Evolutionary conservation across 176 grass and related monocot genomes (phyloP), one percentile per base, ranked within the genome.

Genomic region (Musa troglodytarum): DNA sequence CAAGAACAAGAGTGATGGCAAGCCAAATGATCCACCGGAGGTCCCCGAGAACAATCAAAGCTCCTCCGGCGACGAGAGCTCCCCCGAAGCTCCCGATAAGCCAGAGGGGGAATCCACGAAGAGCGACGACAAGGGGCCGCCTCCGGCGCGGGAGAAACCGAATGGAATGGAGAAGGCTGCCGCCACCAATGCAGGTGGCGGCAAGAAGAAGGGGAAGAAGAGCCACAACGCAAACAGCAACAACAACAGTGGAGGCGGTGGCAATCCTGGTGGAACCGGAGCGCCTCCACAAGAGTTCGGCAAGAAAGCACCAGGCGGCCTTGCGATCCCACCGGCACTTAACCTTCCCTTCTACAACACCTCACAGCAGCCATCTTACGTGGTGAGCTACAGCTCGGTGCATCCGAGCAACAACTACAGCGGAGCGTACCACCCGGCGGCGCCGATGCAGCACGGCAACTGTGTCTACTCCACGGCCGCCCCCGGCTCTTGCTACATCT

Each of bases 401-500:
- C 82, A 91, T 63, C 90, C 90, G 74, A 84, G 79, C 80, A 22
- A 74, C n/a, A 87, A 49, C 81, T 54, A 54, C 23, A 72, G 86
- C 57, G 65, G 86, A 72, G 82, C 82, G 3, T 90, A 83, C 86
- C 75, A 89, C 75, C 74, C 78, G 82, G 70, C 59, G 22, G 80
- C 73, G 29, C 57, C 90, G 8, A 17, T 63, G 52, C 85, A 91
- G 64, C 49, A 79, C 2, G 80, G 81, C 53, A 81, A 65, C 63
- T 98, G 88, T 78, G 76, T 85, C 80, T 86, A 87, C 85, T 90
- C 84, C 24, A 83, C 89, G 75, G 76, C 89, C 61, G 53, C 84
- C 71, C 86, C 88, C 10, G 86, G 88, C 8, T 84, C 90, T 62
- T 99, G 89, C 69, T 93, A 99, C 76, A 83, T 99, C 85, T 99